Percentiles rank a stretch among this genome's conserved stretches.
These are phyloP conservation scores for Odonthalia washingtoniensis DNA, from an alignment of 31 red algal species.

Conservation along the genomic window DNA sequence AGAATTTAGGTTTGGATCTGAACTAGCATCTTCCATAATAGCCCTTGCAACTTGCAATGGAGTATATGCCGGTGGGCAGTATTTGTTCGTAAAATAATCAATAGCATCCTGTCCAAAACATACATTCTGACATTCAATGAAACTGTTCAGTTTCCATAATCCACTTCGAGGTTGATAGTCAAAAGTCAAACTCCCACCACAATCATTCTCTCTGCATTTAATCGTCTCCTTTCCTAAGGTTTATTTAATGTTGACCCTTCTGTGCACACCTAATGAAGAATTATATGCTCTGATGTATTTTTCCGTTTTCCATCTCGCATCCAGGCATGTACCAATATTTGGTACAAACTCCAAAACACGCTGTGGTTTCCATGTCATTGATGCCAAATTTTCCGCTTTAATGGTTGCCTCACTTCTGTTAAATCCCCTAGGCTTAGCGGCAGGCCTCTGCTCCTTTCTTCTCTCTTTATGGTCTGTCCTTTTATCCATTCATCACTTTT, in stretches of 20 bases:
- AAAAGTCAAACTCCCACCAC: slow-evolving; percentile 10
- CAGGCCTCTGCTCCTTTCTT: too few species aligned
- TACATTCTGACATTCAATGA: slow-evolving; percentile 12
- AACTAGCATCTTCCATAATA: slow-evolving; percentile 26
- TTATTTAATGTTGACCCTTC: slow-evolving; percentile 12
- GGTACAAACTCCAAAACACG: too few species aligned
- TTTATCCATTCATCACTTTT: too few species aligned
- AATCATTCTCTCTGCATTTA: background rate
- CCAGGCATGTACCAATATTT: slow-evolving; percentile 1
- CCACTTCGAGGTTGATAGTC: slow-evolving; percentile 38
- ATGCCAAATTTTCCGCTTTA: too few species aligned
- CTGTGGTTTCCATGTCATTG: too few species aligned
- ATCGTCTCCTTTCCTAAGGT: slow-evolving; percentile 12
- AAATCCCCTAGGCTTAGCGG: too few species aligned
- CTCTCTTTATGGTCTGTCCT: too few species aligned
- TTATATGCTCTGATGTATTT: slow-evolving; percentile 20
- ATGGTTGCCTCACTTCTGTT: too few species aligned
- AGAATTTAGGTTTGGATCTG: slow-evolving; percentile 35
- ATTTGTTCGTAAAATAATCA: background rate
- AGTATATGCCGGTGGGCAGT: slow-evolving; percentile 46
- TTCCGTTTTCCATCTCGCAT: slow-evolving; percentile 36
- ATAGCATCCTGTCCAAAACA: slow-evolving; percentile 8
- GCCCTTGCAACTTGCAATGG: slow-evolving; percentile 32
- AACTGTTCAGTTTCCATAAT: slow-evolving; percentile 50
- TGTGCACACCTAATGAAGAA: background rate